These are phyloP conservation scores for Podila horticola DNA, from an alignment of 192 early-diverging fungal species.

Conservation along the genomic window DNA sequence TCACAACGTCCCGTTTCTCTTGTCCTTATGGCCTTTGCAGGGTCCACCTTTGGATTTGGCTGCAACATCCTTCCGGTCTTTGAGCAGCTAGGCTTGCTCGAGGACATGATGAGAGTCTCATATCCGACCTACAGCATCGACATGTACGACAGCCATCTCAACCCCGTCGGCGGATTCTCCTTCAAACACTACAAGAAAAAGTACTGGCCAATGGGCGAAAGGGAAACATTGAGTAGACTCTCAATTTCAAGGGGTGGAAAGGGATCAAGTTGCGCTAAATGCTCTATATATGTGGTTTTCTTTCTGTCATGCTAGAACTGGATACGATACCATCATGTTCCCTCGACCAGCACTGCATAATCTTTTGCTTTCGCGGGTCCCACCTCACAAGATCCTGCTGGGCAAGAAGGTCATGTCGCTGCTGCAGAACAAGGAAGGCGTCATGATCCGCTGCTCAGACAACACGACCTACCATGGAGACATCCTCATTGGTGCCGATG, in stretches of 20 bases:
- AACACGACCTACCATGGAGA: constrained; percentile 7
- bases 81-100: background rate
- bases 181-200: background rate
- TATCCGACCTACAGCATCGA: background rate
- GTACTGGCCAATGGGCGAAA: background rate
- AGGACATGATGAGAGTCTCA: background rate
- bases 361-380: background rate
- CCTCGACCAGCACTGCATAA: too few relatives aligned
- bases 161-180: background rate
- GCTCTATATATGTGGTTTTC: background rate
- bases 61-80: background rate
- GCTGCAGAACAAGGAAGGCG: background rate
- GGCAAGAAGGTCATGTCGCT: constrained; percentile 4
- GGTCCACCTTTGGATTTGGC: background rate
- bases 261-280: too few relatives aligned
- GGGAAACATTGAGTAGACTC: too few relatives aligned
- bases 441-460: constrained; percentile 5
- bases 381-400: background rate
- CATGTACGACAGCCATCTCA: background rate
- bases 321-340: background rate
- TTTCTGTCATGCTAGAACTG: background rate
- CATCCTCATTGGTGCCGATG: constrained; percentile 28
- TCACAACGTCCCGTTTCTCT: too few relatives aligned
- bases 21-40: background rate
- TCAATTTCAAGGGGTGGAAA: too few relatives aligned